Evolutionary conservation across 805 yeast species (phyloP), one percentile per base, ranked within the genome.

Genomic region (Kodamaea laetipori): DNA sequence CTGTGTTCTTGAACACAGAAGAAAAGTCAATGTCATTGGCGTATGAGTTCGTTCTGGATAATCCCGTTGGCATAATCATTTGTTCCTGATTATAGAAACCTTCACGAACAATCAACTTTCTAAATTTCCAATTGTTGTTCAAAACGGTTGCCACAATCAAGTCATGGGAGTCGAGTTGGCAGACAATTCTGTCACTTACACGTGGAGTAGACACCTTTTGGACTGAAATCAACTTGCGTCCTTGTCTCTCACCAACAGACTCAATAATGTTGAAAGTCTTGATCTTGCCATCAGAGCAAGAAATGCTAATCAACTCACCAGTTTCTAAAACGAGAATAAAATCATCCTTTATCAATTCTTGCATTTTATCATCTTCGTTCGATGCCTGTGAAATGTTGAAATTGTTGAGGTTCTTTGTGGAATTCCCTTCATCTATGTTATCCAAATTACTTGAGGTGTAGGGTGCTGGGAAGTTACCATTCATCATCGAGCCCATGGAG

Each of bases 181-280:
- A 77, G 1, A 87, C 80, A 23, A 87, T 64, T 48, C 90, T 69
- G 57, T 86, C 94, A 54, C 80, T 82, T 18, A 86, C 82, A 57
- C 94, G 72, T 4, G 95, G 88, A 0, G 95, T 82, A 2, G 74
- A 58, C 8, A 88, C 58, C 47, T 77, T 76, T 40, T 74, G 76
- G 43, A 83, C 82, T 2, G 80, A 68, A 1, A 70, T 66, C n/a
- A 84, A 55, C 15, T 43, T 44, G 4, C 50, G 33, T 1, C 41
- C 48, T 1, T 13, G 33, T 2, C 36, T 30, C 3, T 46, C 51
- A 41, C 58, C 62, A 0, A 58, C 46, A 8, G 56, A 46, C 5
- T 48, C 50, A 8, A 63, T 34, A 5, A 67, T 51, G 43, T 67
- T 61, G 41, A 50, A 47, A 3, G 44, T 63, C n/a, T 54, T 64